Base-by-base conservation (phyloP, 805 yeast species). In the Pichia cephalocereana region DNA sequence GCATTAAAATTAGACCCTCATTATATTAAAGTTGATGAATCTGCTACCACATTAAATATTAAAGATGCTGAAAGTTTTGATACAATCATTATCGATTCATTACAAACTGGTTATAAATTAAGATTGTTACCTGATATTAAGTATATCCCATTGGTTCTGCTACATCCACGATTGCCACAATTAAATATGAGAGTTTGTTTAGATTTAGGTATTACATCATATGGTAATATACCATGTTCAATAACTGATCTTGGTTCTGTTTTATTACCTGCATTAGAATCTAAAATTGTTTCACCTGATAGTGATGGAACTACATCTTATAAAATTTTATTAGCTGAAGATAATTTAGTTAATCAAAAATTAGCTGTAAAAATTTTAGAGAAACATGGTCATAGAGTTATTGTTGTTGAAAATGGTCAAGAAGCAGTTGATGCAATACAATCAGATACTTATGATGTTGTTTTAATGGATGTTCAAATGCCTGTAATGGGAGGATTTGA, bases 401-500 rank as follows among this genome's bases (percentile, higher is more conserved):
- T 80, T 50, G 96, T 87, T 43, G 96, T 86, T 8, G 91, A 85
- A 62, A 87, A 87, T 64, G 96, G 96, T 15, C 71, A 77, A 50
- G 87, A 86, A 57, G 95, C 96, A 1, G 75, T 79, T 54, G 86
- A 86, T 51, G 90, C 89, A 1, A 80, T 86, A 41, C 72, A 80
- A 61, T 72, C 75, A 54, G 77, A 75, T 52, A 72, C 75, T 43
- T 87, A 82, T 62, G 96, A 87, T 61, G 90, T 85, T 43, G 84
- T 87, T 18, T 74, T 87, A 55, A 87, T 87, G 96, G 96, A 87
- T 68, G 95, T 87, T 41, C 96, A 87, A 64, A 87, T 87, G 96
- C 96, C 96, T 9, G 86, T 86, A 15, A 88, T 87, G 93, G 95
- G 96, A 30, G 96, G 96, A 0, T 87, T 87, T 63, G 96, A 87